Conservation (phyloP, 2,329 filamentous ascomycete genomes). For the Ophiostoma novo-ulmi region DNA sequence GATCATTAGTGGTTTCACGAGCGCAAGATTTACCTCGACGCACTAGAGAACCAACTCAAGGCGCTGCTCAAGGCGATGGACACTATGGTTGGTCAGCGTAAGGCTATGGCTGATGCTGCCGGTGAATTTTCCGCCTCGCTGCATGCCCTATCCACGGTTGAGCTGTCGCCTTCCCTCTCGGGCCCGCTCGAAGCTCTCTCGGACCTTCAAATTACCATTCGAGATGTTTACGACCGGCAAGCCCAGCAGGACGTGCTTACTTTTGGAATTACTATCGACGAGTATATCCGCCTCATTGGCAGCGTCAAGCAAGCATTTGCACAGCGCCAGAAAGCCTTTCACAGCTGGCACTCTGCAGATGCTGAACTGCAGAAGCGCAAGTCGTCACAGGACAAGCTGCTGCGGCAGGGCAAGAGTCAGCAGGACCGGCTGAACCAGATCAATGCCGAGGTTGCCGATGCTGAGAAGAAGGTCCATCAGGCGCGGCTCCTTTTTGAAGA, state of each 20-base stretch:
- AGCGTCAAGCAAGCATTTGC: constrained; percentile 90
- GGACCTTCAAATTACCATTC: constrained; percentile 87
- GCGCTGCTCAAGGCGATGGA: constrained; percentile 90
- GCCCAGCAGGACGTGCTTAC: constrained; percentile 96
- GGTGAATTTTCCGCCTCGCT: constrained; percentile 89
- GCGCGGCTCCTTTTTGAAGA: constrained; percentile 88
- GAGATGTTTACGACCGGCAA: constrained; percentile 92
- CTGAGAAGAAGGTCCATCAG: constrained; percentile 88
- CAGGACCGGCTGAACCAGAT: constrained; percentile 92
- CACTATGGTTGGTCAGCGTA: constrained; percentile 83
- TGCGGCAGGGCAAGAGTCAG: constrained; percentile 89
- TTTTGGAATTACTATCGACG: constrained; percentile 93
- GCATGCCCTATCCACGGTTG: constrained; percentile 87
- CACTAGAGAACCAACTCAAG: constrained; percentile 85
- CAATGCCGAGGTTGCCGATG: constrained; percentile 88
- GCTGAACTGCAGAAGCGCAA: constrained; percentile 87
- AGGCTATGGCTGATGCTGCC: constrained; percentile 87
- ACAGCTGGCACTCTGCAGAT: constrained; percentile 89
- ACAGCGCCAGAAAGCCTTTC: constrained; percentile 91
- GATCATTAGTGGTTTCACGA: constrained; percentile 85
- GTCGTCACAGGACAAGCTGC: constrained; percentile 83
- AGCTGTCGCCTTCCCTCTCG: constrained; percentile 82
- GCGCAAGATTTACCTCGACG: constrained; percentile 88
- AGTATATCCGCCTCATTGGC: constrained; percentile 94
- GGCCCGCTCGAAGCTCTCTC: constrained; percentile 86